phyloP scores from a whole-genome alignment of 2,329 filamentous ascomycete species.

The Talaromyces sp. region DNA sequence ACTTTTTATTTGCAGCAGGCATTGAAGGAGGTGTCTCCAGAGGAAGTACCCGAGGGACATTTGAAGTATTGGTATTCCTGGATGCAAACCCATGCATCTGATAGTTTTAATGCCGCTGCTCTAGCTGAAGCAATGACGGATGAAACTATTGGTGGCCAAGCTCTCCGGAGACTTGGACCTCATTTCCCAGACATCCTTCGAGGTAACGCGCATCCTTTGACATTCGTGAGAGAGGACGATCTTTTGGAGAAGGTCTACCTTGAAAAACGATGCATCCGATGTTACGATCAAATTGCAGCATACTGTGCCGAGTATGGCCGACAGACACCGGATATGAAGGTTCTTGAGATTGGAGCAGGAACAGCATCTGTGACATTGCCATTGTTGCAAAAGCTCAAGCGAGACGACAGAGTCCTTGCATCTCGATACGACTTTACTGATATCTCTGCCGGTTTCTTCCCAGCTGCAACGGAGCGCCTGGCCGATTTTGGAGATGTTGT shows the following conservation, averaged over 20 bases:
- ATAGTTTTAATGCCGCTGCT: not conserved
- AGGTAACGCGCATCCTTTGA: not conserved
- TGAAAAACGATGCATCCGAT: not conserved
- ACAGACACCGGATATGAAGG: conserved; percentile 38
- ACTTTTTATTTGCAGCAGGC: not conserved
- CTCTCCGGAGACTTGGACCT: not conserved
- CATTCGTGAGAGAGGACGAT: not conserved
- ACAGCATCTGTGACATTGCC: not conserved
- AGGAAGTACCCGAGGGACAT: not conserved
- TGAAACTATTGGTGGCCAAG: conserved; percentile 1
- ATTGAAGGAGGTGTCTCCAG: not conserved
- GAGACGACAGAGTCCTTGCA: not conserved
- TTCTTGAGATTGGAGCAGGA: conserved; percentile 31
- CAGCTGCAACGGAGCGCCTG: conserved; percentile 19
- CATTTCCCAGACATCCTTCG: not conserved
- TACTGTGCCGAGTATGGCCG: not conserved
- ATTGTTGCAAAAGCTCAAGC: not conserved
- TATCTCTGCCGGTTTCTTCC: conserved; percentile 26
- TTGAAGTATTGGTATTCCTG: not conserved
- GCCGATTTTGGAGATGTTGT: conserved; percentile 17
- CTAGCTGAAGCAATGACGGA: not conserved
- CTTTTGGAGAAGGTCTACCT: not conserved
- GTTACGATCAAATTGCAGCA: not conserved
- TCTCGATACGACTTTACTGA: conserved; percentile 26
- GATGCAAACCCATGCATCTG: not conserved